Conservation (phyloP, 225 moss, liverwort and hornwort genomes). For the Polytrichum commune region DNA sequence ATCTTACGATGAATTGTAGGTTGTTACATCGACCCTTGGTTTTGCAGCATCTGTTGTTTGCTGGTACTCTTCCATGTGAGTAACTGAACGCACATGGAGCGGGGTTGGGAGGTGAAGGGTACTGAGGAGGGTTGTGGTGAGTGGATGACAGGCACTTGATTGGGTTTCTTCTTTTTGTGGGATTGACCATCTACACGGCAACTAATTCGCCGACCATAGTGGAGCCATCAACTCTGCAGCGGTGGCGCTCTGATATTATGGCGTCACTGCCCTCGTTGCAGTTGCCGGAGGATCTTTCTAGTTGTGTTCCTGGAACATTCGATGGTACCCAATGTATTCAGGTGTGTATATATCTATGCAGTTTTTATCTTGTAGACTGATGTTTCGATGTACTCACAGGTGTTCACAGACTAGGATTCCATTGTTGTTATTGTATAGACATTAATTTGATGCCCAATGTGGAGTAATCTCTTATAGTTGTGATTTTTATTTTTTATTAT, state of each 20-base stretch:
- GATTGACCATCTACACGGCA: conserved; percentile 69
- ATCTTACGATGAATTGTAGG: too few species aligned
- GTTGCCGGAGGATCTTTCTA: conserved; percentile 58
- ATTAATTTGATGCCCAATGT: too few species aligned
- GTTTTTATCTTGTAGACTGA: too few species aligned
- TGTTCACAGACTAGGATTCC: too few species aligned
- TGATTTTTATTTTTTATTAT: too few species aligned
- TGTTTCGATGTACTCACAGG: too few species aligned
- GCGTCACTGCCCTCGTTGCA: conserved; percentile 62
- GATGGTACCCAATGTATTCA: conserved; percentile 48
- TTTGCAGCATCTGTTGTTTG: too few species aligned
- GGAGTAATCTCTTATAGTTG: too few species aligned
- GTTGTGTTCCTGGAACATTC: conserved; percentile 50
- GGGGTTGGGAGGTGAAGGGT: neutral
- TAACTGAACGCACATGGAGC: neutral
- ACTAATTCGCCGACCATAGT: conserved; percentile 51
- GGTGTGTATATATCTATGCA: conserved; percentile 12
- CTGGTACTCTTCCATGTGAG: neutral
- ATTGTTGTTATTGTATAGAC: too few species aligned
- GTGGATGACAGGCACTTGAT: conserved; percentile 69
- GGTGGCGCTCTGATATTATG: conserved; percentile 45
- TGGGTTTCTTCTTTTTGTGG: conserved; percentile 79
- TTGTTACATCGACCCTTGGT: too few species aligned
- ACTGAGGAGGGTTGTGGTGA: neutral
- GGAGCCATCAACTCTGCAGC: conserved; percentile 50